Conservation (phyloP, 129 eudicot species). For the Logfia minima region DNA sequence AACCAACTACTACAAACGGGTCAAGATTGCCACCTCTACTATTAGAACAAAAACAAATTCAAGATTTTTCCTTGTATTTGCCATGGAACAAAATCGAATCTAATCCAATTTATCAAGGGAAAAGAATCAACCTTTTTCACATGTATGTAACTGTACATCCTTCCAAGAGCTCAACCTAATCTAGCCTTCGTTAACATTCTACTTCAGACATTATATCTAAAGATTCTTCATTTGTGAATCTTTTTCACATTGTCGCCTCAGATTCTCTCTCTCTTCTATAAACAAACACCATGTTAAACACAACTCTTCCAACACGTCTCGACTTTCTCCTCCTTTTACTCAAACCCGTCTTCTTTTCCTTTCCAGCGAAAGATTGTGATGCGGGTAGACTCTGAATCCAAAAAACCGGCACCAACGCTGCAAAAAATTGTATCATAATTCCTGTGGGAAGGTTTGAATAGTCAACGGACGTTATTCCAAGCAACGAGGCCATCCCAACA, state of each 20-base stretch:
- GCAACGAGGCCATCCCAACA: conserved; percentile 78
- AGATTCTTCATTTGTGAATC: conserved; percentile 10
- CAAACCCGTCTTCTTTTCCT: conserved; percentile 55
- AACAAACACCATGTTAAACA: conserved; percentile 44
- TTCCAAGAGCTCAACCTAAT: conserved; percentile 22
- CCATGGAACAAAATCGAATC: conserved; percentile 2
- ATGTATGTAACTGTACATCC: conserved; percentile 20
- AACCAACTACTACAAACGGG: background rate
- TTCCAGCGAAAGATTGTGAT: conserved; percentile 33
- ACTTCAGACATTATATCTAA: conserved; percentile 2
- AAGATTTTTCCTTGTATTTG: background rate
- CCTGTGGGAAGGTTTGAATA: conserved; percentile 73
- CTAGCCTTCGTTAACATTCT: conserved; percentile 5
- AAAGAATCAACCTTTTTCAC: conserved; percentile 20
- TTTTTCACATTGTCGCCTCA: conserved; percentile 47
- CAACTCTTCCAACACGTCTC: conserved; percentile 66
- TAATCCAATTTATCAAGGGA: background rate
- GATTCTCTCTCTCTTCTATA: conserved; percentile 64
- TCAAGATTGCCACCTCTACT: background rate
- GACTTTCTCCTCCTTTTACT: conserved; percentile 56
- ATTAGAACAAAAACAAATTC: background rate
- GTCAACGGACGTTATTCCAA: conserved; percentile 67
- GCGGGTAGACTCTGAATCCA: conserved; percentile 64
- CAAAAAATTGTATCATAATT: conserved; percentile 63
- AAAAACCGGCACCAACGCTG: conserved; percentile 67